Evolutionary conservation across 2,329 filamentous ascomycete genomes (phyloP), one percentile per base, ranked within the genome.

Genomic region (Diaporthe vexans): DNA sequence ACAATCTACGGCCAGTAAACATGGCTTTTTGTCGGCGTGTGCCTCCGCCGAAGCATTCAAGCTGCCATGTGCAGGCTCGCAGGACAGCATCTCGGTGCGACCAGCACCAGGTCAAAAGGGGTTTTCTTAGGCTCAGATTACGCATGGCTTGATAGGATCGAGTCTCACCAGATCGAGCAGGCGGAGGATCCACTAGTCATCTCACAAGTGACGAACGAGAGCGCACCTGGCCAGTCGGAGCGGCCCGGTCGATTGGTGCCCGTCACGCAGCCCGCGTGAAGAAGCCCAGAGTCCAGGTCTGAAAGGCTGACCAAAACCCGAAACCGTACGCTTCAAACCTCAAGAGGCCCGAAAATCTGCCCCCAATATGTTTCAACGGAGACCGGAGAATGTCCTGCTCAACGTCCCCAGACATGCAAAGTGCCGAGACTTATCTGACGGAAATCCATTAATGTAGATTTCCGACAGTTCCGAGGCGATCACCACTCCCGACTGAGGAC

Each of bases 131-230:
- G 72, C 74, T 74, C 73, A 69, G 72, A 72, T 75, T 54, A 48
- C 72, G 72, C 72, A 72, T 75, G 72, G 73, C 59, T 75, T 58
- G 43, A 71, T 43, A 54, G 74, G 73, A 73, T 73, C 71, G 57
- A 43, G 72, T 75, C 61, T 74, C 72, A 75, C 74, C 46, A 74
- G 74, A 74, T 74, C 74, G 69, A 35, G 74, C 72, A 72, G 58
- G 59, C 61, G 46, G 48, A 72, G 48, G 35, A 56, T 21, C 17
- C 46, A 63, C 70, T 72, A 63, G 24, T 26, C 35, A 54, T 63
- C 48, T 56, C 54, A 37, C n/a, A 19, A 35, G 58, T 37, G 48
- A 40, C 43, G 21, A 57, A 19, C 51, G 17, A 74, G 26, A 52
- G 43, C 69, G 65, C 48, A 40, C 46, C 68, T 48, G 68, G 46